phyloP scores from a whole-genome alignment of 2,329 filamentous ascomycete species.

The Daldinia eschscholtzii region DNA sequence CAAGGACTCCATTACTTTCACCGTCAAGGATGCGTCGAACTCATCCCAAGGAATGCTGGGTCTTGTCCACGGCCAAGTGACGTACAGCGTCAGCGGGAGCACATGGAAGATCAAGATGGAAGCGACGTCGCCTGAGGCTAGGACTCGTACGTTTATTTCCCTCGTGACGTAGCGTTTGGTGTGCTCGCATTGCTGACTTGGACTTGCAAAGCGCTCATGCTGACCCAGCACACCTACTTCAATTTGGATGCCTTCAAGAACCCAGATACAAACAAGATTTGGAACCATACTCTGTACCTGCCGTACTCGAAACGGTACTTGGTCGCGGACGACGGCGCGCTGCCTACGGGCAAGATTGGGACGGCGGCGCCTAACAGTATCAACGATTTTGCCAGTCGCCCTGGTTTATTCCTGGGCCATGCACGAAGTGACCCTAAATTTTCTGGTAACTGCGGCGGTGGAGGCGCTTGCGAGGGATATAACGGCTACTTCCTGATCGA shows the following conservation, averaged over 20 bases:
- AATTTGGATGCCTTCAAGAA: constrained; percentile 75
- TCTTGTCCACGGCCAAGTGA: constrained; percentile 70
- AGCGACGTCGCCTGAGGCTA: constrained; percentile 64
- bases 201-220: constrained; percentile 64
- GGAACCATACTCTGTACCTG: constrained; percentile 73
- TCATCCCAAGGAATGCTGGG: constrained; percentile 72
- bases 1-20: constrained; percentile 72
- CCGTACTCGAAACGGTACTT: constrained; percentile 72
- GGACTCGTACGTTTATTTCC: constrained; percentile 55
- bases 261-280: constrained; percentile 65
- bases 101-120: constrained; percentile 72
- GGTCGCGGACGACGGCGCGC: constrained; percentile 65
- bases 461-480: constrained; percentile 77
- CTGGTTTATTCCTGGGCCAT: constrained; percentile 71
- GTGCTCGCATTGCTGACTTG: constrained; percentile 39
- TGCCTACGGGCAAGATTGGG: constrained; percentile 73
- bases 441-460: constrained; percentile 70
- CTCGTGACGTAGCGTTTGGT: constrained; percentile 13
- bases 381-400: constrained; percentile 74
- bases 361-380: constrained; percentile 67
- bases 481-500: constrained; percentile 70
- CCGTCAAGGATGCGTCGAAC: constrained; percentile 70
- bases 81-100: constrained; percentile 69
- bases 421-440: constrained; percentile 68
- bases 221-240: constrained; percentile 76